Evolutionary conservation across 1,139 yeast species (phyloP).

Genomic region (Martiniozyma asiatica): DNA sequence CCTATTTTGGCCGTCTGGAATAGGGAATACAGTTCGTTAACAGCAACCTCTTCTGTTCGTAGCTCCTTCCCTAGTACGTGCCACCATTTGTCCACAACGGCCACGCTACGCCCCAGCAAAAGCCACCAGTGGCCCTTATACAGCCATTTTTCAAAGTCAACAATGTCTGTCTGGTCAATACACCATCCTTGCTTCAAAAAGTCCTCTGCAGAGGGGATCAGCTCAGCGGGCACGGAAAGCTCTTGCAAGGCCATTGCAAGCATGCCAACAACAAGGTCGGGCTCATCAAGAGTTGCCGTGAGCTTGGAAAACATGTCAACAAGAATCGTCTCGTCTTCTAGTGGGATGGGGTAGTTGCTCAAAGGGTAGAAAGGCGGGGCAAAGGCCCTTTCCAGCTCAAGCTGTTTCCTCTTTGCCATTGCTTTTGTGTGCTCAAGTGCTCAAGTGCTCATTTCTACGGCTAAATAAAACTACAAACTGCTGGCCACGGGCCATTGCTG

Average conservation of each 20-base stretch:
- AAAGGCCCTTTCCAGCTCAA: too few relatives aligned
- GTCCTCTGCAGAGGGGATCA: slow-evolving; percentile 11
- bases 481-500: too few relatives aligned
- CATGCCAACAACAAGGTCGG: slow-evolving; percentile 5
- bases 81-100: too few relatives aligned
- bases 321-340: slow-evolving; percentile 7
- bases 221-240: slow-evolving; percentile 14
- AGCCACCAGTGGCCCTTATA: slow-evolving; percentile 28
- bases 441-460: too few relatives aligned
- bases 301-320: slow-evolving; percentile 8
- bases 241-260: slow-evolving; percentile 4
- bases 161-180: slow-evolving; percentile 15
- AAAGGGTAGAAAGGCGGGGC: slow-evolving; percentile 9
- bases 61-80: too few relatives aligned
- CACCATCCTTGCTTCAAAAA: slow-evolving; percentile 21
- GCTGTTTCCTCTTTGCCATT: too few relatives aligned
- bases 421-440: too few relatives aligned
- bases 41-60: too few relatives aligned
- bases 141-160: slow-evolving; percentile 35
- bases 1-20: too few relatives aligned
- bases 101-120: slow-evolving; percentile 24
- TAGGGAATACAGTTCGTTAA: too few relatives aligned
- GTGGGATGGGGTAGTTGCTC: slow-evolving; percentile 9
- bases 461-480: too few relatives aligned
- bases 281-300: slow-evolving; percentile 4